Percentiles rank a stretch among this genome's conserved stretches.
phyloP scores from a whole-genome alignment of 306 rosid genomes.

The Glycine latifolia region DNA sequence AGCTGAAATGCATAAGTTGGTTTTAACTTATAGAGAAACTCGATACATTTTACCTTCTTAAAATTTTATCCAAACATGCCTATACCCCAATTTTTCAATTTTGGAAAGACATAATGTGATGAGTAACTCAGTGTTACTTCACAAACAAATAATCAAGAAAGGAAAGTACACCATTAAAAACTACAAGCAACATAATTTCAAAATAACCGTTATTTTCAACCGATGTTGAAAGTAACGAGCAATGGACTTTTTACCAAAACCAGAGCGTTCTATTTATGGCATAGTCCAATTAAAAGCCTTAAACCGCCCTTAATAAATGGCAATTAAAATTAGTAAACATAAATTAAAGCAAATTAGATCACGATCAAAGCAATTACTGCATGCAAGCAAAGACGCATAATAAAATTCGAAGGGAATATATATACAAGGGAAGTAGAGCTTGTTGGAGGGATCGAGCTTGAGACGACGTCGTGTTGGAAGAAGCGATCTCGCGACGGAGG shows the following conservation, averaged over 20 bases:
- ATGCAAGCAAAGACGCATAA: slow-evolving; percentile 11
- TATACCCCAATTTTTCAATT: not conserved
- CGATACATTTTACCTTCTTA: not conserved
- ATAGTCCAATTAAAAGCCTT: slow-evolving; percentile 5
- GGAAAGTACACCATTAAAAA: slow-evolving; percentile 17
- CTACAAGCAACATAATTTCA: not conserved
- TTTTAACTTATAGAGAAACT: not conserved
- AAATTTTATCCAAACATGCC: not conserved
- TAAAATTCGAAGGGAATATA: not conserved
- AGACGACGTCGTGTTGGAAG: slow-evolving; percentile 96
- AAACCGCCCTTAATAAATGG: not conserved
- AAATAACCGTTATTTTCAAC: slow-evolving; percentile 4
- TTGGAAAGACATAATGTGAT: slow-evolving; percentile 9
- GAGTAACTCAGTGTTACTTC: not conserved
- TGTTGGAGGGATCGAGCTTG: slow-evolving; percentile 92
- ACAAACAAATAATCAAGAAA: not conserved
- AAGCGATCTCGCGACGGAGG: slow-evolving; percentile 91
- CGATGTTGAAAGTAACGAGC: not conserved
- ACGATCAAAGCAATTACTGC: slow-evolving; percentile 39
- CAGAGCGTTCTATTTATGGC: not conserved
- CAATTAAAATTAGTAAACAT: not conserved
- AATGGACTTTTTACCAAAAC: slow-evolving; percentile 7
- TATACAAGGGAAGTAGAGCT: slow-evolving; percentile 96
- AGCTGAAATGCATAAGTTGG: not conserved
- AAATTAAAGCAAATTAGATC: slow-evolving; percentile 35